Evolutionary conservation across 257 asterid genomes (phyloP), one percentile per base, ranked within the genome.

Genomic region (Verbena officinalis): DNA sequence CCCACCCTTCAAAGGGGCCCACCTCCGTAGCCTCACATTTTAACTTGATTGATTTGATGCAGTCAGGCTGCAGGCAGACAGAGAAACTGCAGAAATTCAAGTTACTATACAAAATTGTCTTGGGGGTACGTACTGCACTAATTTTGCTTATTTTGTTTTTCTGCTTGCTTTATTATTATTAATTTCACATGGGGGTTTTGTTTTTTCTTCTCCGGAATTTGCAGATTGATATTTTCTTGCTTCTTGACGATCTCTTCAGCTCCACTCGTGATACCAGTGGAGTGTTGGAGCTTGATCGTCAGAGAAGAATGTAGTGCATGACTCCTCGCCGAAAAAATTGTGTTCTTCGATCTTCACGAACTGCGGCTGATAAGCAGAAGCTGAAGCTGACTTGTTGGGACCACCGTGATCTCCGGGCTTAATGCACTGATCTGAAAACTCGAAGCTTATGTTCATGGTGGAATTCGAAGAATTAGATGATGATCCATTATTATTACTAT

Each of bases 281-380:
- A 92, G 92, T 10, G 87, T 77, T 0, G 98, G 98, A 55, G 98
- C 79, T 62, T 92, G 98, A 45, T 87, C 97, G 51, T 89, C 97
- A 1, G 92, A 62, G 33, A 92, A 86, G 69, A 91, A 71, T 34
- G 84, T 81, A 54, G 77, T 82, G 84, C 97, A 90, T 0, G 95
- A 77, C 36, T 91, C 97, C 57, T 91, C 98, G 1, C 82, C 87
- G 42, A 83, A 83, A 49, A 89, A 91, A 64, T 91, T 82, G 56
- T 92, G 96, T 63, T 92, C 97, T 65, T 89, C 98, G 39, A 89
- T 80, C 72, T 92, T 92, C 66, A 89, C 95, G 45, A 77, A 76
- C 78, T 83, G 93, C 27, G 88, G 83, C 53, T 73, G 85, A 24
- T 84, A 77, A 19, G 65, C 65, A 3, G 51, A 4, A 2, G 16